A percentile compares a stretch with the other conserved stretches of the same genome.
These are phyloP conservation scores for Aspergillus funiculosus DNA, from an alignment of 495 filamentous ascomycete genomes.

Conservation along the genomic window DNA sequence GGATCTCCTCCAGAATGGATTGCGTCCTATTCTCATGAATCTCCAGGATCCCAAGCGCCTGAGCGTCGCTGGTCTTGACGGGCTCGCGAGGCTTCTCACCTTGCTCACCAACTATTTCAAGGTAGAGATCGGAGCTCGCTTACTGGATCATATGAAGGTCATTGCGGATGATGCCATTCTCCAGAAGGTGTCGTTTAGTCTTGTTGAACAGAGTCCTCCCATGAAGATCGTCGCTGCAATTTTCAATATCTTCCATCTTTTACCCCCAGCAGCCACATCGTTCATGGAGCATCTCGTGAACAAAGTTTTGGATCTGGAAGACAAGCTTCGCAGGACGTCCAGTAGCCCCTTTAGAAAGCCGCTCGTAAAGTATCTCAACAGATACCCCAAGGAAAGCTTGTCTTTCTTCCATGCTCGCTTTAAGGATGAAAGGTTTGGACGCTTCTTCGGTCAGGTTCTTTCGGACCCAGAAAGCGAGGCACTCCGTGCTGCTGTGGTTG, in stretches of 20 bases:
- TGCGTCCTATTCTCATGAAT: slow-evolving; percentile 91
- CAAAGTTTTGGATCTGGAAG: slow-evolving; percentile 81
- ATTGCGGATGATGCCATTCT: slow-evolving; percentile 75
- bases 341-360: slow-evolving; percentile 88
- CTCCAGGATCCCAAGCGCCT: slow-evolving; percentile 89
- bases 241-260: slow-evolving; percentile 91
- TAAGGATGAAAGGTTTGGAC: slow-evolving; percentile 76
- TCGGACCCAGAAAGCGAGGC: slow-evolving; percentile 66
- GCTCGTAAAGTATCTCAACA: slow-evolving; percentile 89
- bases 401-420: slow-evolving; percentile 67
- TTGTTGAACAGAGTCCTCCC: slow-evolving; percentile 82
- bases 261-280: slow-evolving; percentile 78
- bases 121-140: slow-evolving; percentile 86
- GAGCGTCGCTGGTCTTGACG: slow-evolving; percentile 83
- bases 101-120: slow-evolving; percentile 98
- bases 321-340: slow-evolving; percentile 79
- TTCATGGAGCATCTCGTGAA: slow-evolving; percentile 88
- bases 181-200: slow-evolving; percentile 86
- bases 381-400: slow-evolving; percentile 86
- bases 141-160: slow-evolving; percentile 86
- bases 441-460: slow-evolving; percentile 93
- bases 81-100: slow-evolving; percentile 79
- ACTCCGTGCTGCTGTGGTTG: slow-evolving; percentile 66
- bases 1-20: slow-evolving; percentile 87
- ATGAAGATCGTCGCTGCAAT: slow-evolving; percentile 93